Percentiles rank a stretch among this genome's conserved stretches.
Evolutionary conservation across 495 filamentous ascomycete species (phyloP).

Genomic region (Penicillium chermesinum): DNA sequence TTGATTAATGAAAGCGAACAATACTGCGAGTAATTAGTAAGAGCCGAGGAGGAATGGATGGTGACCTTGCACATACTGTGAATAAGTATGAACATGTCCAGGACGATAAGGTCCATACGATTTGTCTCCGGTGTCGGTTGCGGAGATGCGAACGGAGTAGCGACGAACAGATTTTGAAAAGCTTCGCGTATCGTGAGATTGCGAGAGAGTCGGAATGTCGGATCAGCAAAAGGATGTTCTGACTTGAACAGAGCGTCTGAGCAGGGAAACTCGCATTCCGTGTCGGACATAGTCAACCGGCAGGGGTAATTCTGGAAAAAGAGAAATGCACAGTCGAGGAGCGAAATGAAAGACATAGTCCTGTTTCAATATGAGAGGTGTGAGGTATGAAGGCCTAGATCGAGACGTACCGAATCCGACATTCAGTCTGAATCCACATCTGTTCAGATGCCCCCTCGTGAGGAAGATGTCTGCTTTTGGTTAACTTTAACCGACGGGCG

Average conservation of each 20-base stretch:
- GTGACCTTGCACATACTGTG: conserved; percentile 27
- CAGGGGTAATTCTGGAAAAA: conserved; percentile 45
- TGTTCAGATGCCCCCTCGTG: conserved; percentile 27
- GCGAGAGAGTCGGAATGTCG: conserved; percentile 32
- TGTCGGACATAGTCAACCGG: conserved; percentile 32
- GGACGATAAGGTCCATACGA: conserved; percentile 22
- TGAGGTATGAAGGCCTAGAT: not conserved
- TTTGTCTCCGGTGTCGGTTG: conserved; percentile 4
- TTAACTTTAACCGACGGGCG: conserved; percentile 34
- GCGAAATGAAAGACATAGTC: conserved; percentile 32
- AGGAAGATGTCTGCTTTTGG: conserved; percentile 28
- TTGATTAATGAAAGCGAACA: conserved; percentile 42
- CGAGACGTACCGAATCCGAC: conserved; percentile 33
- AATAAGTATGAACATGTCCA: conserved; percentile 44
- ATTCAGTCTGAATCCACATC: conserved; percentile 43
- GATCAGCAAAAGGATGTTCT: conserved; percentile 36
- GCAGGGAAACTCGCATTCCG: conserved; percentile 39
- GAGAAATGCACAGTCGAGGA: conserved; percentile 42
- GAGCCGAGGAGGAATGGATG: too few species aligned
- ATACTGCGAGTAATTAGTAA: conserved; percentile 23
- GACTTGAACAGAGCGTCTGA: conserved; percentile 33
- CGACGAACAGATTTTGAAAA: conserved; percentile 35
- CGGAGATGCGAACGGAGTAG: conserved; percentile 3
- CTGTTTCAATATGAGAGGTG: conserved; percentile 20
- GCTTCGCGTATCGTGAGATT: conserved; percentile 27